Base-by-base conservation (phyloP, 441 rosid species). In the Raphanus hybrid region DNA sequence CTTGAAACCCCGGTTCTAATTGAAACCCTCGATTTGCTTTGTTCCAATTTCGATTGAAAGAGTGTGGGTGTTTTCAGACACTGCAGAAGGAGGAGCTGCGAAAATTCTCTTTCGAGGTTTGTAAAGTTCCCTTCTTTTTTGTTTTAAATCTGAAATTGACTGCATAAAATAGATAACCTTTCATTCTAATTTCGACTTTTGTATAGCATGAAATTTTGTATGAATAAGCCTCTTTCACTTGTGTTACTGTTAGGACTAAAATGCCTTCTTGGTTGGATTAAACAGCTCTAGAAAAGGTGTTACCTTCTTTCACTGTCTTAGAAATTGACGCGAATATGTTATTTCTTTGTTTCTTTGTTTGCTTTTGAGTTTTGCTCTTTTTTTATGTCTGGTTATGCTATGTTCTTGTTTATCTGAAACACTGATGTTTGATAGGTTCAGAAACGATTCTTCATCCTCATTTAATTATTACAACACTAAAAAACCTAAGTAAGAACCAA, bases 1-100 rank as follows among this genome's bases (percentile, higher is more conserved):
- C 58, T 14, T 50, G 20, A 50, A 35, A 78, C 16, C 50, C 81
- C 78, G 78, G 78, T 78, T 78, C 78, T 67, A 78, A 73, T 52
- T 41, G 65, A 73, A 67, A 78, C 77, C 82, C 81, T 68, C 81
- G 74, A 73, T 73, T 62, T n/a, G 14, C 54, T 63, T n/a, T 12
- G 11, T 35, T 63, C 35, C 11, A 54, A 73, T 61, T 52, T 61
- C 52, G 52, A 67, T 78, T 64, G 52, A 50, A 50, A 50, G 52
- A 57, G 32, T 75, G 74, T n/a, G 16, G 78, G 79, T 32, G 70
- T 78, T 73, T 58, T 48, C 74, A 62, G 60, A 61, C 74, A 78
- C 74, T 70, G 65, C 34, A 32, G 29, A 20, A 14, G 43, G 60
- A 55, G 27, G 41, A 64, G 75, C 71, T 77, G 39, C 60, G 67